phyloP scores from a whole-genome alignment of 331 rosid species.

The Telfairia occidentalis region DNA sequence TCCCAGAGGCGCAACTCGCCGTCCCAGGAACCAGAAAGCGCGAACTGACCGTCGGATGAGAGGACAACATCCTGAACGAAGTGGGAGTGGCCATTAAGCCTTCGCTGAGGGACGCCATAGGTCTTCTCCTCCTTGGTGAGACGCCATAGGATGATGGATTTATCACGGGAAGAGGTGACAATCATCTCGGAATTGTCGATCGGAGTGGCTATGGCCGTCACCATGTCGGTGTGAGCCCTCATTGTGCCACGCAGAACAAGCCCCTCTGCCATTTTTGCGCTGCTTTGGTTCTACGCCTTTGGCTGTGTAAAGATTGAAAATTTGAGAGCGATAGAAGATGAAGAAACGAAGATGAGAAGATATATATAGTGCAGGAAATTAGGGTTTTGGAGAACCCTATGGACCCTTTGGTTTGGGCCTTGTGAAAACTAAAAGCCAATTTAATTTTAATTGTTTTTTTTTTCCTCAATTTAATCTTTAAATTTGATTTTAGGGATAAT shows the following conservation, averaged over 20 bases:
- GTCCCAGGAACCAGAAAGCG: slow-evolving; percentile 97
- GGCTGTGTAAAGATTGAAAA: slow-evolving; percentile 12
- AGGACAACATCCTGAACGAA: slow-evolving; percentile 90
- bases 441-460: background rate
- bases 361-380: slow-evolving; percentile 12
- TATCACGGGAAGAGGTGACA: slow-evolving; percentile 81
- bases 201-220: slow-evolving; percentile 87
- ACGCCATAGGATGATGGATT: slow-evolving; percentile 76
- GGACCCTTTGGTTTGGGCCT: background rate
- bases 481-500: no score
- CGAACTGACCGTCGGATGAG: slow-evolving; percentile 95
- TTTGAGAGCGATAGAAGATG: background rate
- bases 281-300: background rate
- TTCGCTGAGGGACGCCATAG: slow-evolving; percentile 88
- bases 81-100: slow-evolving; percentile 85
- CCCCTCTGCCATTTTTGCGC: slow-evolving; percentile 52
- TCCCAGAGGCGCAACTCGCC: slow-evolving; percentile 99
- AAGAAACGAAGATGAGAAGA: background rate
- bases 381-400: slow-evolving; percentile 24
- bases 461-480: no score
- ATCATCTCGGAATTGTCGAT: slow-evolving; percentile 84
- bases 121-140: slow-evolving; percentile 84
- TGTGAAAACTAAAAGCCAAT: background rate
- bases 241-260: slow-evolving; percentile 82
- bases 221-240: slow-evolving; percentile 86